phyloP scores from a whole-genome alignment of 2,329 filamentous ascomycete species.

The Fonsecaea pugnacius region DNA sequence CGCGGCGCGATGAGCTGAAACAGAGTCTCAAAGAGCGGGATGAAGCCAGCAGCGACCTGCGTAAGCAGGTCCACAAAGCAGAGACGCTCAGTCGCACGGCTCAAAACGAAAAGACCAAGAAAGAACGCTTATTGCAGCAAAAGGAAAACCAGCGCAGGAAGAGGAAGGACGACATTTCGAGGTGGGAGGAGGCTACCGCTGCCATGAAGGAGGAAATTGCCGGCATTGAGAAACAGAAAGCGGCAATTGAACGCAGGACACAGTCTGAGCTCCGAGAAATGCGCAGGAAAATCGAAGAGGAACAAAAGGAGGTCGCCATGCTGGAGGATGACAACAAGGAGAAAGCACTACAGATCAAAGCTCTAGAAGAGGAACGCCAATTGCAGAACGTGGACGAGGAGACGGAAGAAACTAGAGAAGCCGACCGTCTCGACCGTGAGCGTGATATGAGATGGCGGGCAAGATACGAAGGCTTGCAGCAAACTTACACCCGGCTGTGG shows the following conservation, averaged over 20 bases:
- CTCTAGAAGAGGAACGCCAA: conserved; percentile 63
- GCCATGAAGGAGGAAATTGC: conserved; percentile 57
- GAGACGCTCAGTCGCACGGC: conserved; percentile 81
- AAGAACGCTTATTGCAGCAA: conserved; percentile 67
- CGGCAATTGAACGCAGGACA: conserved; percentile 47
- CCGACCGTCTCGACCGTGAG: conserved; percentile 56
- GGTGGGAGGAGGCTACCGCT: conserved; percentile 61
- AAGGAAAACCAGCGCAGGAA: conserved; percentile 66
- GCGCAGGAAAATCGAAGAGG: conserved; percentile 50
- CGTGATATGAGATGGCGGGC: conserved; percentile 54
- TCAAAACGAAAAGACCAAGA: conserved; percentile 76
- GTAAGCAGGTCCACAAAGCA: conserved; percentile 76
- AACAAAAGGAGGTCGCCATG: conserved; percentile 56
- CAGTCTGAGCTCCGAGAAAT: conserved; percentile 48
- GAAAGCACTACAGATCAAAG: conserved; percentile 64
- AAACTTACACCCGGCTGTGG: conserved; percentile 47
- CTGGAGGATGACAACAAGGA: conserved; percentile 67
- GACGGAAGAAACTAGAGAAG: conserved; percentile 56
- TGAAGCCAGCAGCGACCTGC: conserved; percentile 81
- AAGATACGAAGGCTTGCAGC: conserved; percentile 49
- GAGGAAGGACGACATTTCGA: conserved; percentile 62
- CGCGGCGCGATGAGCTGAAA: conserved; percentile 78
- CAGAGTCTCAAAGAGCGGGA: conserved; percentile 85
- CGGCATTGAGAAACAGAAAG: conserved; percentile 50
- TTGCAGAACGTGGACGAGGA: conserved; percentile 52